A percentile compares a stretch with the other conserved stretches of the same genome.
Evolutionary conservation across 2,329 filamentous ascomycete species (phyloP).

Genomic region (Daldinia sp.): DNA sequence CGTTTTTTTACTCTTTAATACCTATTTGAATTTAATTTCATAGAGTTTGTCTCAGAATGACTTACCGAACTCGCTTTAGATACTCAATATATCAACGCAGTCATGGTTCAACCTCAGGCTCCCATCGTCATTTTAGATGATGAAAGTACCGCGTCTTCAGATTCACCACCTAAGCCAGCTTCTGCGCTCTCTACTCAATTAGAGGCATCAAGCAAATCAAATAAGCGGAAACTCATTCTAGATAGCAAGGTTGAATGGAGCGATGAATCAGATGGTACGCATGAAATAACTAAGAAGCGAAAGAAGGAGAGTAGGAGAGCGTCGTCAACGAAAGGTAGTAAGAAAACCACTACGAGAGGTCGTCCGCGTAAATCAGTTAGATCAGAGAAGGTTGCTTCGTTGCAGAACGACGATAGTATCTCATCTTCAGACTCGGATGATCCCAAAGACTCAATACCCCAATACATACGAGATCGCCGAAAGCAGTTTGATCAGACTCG

Average conservation of each 20-base stretch:
- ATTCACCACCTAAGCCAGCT: constrained; percentile 32
- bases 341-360: constrained; percentile 35
- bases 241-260: constrained; percentile 46
- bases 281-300: constrained; percentile 42
- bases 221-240: constrained; percentile 45
- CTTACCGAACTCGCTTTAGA: background rate
- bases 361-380: constrained; percentile 31
- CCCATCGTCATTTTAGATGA: constrained; percentile 47
- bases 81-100: background rate
- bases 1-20: constrained; percentile 1
- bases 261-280: constrained; percentile 46
- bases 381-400: constrained; percentile 21
- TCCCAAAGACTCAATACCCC: constrained; percentile 71
- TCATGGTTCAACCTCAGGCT: constrained; percentile 40
- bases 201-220: constrained; percentile 32
- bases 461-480: constrained; percentile 78
- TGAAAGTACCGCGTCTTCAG: constrained; percentile 45
- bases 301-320: constrained; percentile 39
- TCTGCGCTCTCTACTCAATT: constrained; percentile 19
- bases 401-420: constrained; percentile 50
- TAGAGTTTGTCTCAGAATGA: constrained; percentile 29
- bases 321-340: constrained; percentile 36
- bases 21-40: background rate
- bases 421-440: constrained; percentile 58
- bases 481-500: constrained; percentile 74